Evolutionary conservation across 371 early-diverging fungal species (phyloP).

Genomic region (Apophysomyces elegans): DNA sequence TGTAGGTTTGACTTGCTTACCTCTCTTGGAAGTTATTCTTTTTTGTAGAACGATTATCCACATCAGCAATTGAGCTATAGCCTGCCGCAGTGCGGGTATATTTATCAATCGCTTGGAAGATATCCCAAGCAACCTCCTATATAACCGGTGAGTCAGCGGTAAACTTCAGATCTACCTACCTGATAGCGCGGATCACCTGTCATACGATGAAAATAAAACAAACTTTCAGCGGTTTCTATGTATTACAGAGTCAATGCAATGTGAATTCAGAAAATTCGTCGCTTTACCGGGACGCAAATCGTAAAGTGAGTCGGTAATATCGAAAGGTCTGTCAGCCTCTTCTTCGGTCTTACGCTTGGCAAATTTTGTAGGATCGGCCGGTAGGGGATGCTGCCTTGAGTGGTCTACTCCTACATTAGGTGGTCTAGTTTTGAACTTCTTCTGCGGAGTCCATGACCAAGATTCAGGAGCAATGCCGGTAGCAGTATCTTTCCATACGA

Average conservation of each 20-base stretch:
- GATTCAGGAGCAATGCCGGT: conserved; percentile 41
- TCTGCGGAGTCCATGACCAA: conserved; percentile 38
- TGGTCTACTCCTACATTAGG: not conserved
- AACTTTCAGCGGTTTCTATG: conserved; percentile 74
- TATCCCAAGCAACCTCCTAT: conserved; percentile 58
- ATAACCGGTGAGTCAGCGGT: conserved; percentile 40
- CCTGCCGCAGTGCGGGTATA: conserved; percentile 56
- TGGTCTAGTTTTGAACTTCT: not conserved
- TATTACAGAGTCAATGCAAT: conserved; percentile 7
- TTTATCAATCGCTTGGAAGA: conserved; percentile 64
- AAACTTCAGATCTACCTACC: not conserved
- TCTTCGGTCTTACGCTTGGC: not conserved
- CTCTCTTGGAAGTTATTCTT: conserved; percentile 47
- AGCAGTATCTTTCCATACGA: conserved; percentile 31
- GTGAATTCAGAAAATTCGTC: not conserved
- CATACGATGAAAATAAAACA: conserved; percentile 72
- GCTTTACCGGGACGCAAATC: conserved; percentile 63
- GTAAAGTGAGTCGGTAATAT: conserved; percentile 21
- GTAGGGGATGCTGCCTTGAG: not conserved
- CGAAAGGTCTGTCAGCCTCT: conserved; percentile 17
- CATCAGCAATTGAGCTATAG: conserved; percentile 59
- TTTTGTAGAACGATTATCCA: conserved; percentile 35
- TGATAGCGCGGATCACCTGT: conserved; percentile 69
- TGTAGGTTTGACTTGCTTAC: conserved; percentile 14
- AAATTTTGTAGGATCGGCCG: conserved; percentile 3